phyloP scores from a whole-genome alignment of 2,329 filamentous ascomycete genomes.

The Xylariales sp. region DNA sequence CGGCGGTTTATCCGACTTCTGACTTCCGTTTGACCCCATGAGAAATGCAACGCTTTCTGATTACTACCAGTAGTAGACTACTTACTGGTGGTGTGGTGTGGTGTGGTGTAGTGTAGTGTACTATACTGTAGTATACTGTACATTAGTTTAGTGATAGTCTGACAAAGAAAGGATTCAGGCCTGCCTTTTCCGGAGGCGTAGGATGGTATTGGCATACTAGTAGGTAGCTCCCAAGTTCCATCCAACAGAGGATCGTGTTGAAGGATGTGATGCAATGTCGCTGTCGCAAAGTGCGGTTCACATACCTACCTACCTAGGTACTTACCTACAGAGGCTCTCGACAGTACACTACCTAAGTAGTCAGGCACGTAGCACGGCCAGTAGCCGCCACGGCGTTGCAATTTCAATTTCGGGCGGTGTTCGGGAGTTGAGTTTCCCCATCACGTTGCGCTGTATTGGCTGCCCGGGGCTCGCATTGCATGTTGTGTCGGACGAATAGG shows the following conservation, averaged over 20 bases:
- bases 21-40: too few relatives aligned
- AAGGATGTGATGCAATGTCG: not conserved
- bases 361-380: too few relatives aligned
- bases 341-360: not conserved
- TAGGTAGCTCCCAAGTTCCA: not conserved
- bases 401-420: slow-evolving; percentile 13
- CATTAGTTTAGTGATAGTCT: not conserved
- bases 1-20: too few relatives aligned
- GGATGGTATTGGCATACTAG: slow-evolving; percentile 3
- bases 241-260: slow-evolving; percentile 6
- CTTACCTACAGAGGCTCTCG: too few relatives aligned
- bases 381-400: not conserved
- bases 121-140: not conserved
- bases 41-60: not conserved
- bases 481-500: slow-evolving; percentile 29
- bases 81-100: too few relatives aligned
- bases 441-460: not conserved
- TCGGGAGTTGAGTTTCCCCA: not conserved
- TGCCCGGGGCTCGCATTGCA: not conserved
- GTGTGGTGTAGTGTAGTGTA: not conserved
- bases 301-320: too few relatives aligned
- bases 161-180: not conserved
- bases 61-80: not conserved
- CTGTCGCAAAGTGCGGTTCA: not conserved
- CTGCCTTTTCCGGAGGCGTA: not conserved